These are phyloP conservation scores for Xanthoconium purpureum DNA, from an alignment of 768 basidiomycete genomes.

Conservation along the genomic window DNA sequence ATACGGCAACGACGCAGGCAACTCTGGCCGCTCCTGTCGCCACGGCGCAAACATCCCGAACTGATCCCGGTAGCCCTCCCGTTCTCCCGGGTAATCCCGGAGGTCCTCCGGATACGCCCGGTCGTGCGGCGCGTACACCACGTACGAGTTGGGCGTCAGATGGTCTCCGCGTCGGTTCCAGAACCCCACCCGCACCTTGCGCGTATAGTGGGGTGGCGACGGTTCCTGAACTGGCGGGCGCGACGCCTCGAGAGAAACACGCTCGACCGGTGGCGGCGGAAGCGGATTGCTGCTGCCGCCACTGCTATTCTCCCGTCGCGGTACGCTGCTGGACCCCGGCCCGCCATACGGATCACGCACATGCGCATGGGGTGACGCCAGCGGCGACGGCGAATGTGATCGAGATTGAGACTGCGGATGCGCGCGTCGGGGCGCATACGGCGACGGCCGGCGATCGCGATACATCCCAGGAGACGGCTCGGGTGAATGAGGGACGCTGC, in stretches of 20 bases:
- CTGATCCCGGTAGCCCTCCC: conserved; percentile 57
- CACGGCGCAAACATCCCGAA: conserved; percentile 42
- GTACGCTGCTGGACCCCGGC: neutral
- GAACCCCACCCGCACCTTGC: conserved; percentile 50
- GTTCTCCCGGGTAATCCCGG: conserved; percentile 52
- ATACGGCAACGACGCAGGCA: conserved; percentile 59
- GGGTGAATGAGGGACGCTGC: conserved; percentile 14
- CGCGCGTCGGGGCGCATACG: conserved; percentile 14
- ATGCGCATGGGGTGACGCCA: conserved; percentile 9
- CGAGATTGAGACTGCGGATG: neutral
- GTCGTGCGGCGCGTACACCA: conserved; percentile 64
- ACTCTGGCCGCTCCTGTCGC: conserved; percentile 47
- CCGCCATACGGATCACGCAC: conserved; percentile 8
- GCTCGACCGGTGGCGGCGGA: conserved; percentile 30
- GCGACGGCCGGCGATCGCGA: conserved; percentile 25
- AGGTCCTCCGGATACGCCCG: conserved; percentile 61
- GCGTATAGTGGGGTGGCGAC: conserved; percentile 29
- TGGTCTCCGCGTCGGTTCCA: conserved; percentile 82
- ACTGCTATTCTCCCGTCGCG: conserved; percentile 4
- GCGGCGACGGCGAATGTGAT: conserved; percentile 15
- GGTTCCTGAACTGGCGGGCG: conserved; percentile 28
- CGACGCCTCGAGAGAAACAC: conserved; percentile 21
- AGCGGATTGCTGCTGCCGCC: conserved; percentile 26
- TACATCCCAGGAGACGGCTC: conserved; percentile 28
- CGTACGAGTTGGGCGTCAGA: conserved; percentile 49